A percentile compares a stretch with the other conserved stretches of the same genome.
These are phyloP conservation scores for Volutella citrinella DNA, from an alignment of 2,329 filamentous ascomycete species.

Conservation along the genomic window DNA sequence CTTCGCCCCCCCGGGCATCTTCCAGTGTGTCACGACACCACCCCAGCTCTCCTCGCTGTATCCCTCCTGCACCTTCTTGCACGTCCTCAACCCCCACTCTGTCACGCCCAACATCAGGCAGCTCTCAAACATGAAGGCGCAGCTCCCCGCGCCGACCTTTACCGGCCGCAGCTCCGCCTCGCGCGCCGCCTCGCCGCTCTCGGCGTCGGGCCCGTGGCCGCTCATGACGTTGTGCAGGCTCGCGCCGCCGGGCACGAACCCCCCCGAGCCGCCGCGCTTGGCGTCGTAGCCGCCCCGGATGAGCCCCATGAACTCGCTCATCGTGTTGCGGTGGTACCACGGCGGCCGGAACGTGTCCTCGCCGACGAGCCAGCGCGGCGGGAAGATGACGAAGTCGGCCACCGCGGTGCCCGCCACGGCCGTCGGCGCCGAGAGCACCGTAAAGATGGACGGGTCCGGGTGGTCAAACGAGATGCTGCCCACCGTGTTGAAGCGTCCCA, in stretches of 20 bases:
- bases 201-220: slow-evolving; percentile 60
- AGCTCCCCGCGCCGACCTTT: slow-evolving; percentile 59
- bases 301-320: slow-evolving; percentile 63
- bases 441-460: slow-evolving; percentile 76
- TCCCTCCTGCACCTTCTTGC: slow-evolving; percentile 56
- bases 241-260: slow-evolving; percentile 58
- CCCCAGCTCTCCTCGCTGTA: slow-evolving; percentile 85
- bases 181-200: slow-evolving; percentile 54
- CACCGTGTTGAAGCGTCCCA: slow-evolving; percentile 73
- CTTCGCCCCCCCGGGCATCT: slow-evolving; percentile 35
- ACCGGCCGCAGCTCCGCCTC: slow-evolving; percentile 51
- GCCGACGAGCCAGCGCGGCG: slow-evolving; percentile 66
- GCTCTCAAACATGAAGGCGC: slow-evolving; percentile 69
- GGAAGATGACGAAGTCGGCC: slow-evolving; percentile 72
- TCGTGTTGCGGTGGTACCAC: slow-evolving; percentile 70
- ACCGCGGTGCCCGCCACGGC: slow-evolving; percentile 59
- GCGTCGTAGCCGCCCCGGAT: slow-evolving; percentile 60
- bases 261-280: slow-evolving; percentile 50
- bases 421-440: slow-evolving; percentile 64
- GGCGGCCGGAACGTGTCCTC: slow-evolving; percentile 70
- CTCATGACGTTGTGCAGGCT: slow-evolving; percentile 70
- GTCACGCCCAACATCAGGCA: slow-evolving; percentile 69
- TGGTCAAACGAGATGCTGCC: slow-evolving; percentile 74
- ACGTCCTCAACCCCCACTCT: slow-evolving; percentile 64
- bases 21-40: slow-evolving; percentile 62